Evolutionary conservation across 2,329 filamentous ascomycete genomes (phyloP), one percentile per base, ranked within the genome.

Genomic region (Hypoxylon sp.): DNA sequence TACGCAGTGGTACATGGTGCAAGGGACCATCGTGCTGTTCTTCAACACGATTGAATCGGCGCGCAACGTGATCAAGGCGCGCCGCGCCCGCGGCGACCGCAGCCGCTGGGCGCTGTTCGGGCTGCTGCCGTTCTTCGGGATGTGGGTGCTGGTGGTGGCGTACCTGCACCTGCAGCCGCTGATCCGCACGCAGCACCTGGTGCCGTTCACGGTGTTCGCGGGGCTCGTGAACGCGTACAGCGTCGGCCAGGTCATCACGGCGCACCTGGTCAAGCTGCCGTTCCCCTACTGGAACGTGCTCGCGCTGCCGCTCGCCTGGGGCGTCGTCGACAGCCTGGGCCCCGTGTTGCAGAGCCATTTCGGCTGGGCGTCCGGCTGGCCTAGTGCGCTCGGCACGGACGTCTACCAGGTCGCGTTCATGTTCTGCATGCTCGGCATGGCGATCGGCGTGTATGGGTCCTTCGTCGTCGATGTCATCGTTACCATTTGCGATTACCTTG

Each of bases 391-490:
- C 5, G 93, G 92, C 23, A 84, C 88, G 68, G 91, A 85, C 55
- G 88, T 91, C n/a, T 97, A 97, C 79, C 94, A 98, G 82, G 91
- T 97, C 52, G 92, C 93, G 2, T 97, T 94, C 80, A 88, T 97
- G 78, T 98, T 97, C 80, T 87, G 90, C 77, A 95, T 94, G 82
- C 82, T 98, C 23, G 96, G 96, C 23, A 82, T 93, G 65, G 92
- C 91, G 0, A 79, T 97, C 51, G 96, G 96, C 34, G 90, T 98
- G n/a, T 98, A 99, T 81, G 94, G 93, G 66, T 97, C 94, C 79
- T 99, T 99, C 79, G 93, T 98, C 62, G 92, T 97, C 32, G 96
- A 98, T 78, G 94, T 98, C 62, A 98, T 99, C 72, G 93, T 96
- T 65, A 97, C 93, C 30, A 98, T 99, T 74, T 99, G 96, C 82